phyloP scores from a whole-genome alignment of 441 rosid species.

The Francoa sonchifolia region DNA sequence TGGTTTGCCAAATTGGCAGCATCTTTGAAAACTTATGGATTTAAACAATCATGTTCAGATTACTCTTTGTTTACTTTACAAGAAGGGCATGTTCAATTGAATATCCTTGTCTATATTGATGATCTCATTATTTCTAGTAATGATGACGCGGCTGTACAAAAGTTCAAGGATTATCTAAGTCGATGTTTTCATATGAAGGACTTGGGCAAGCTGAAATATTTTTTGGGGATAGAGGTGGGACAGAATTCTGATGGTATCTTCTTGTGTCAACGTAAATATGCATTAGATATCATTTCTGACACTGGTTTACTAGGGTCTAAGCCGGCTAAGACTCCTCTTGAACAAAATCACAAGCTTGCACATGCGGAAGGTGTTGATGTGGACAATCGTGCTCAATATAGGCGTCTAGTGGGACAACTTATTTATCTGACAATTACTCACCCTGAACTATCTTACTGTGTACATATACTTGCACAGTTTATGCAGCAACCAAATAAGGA shows the following conservation, averaged over 20 bases:
- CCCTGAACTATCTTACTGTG: background rate
- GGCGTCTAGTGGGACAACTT: background rate
- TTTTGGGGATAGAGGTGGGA: conserved; percentile 15
- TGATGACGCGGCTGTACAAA: background rate
- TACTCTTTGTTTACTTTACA: conserved; percentile 1
- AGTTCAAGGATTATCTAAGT: background rate
- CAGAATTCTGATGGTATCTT: background rate
- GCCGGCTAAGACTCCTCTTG: background rate
- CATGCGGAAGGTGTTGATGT: background rate
- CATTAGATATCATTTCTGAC: background rate
- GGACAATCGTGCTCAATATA: background rate
- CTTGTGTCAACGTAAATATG: conserved; percentile 2
- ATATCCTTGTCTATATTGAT: conserved; percentile 7
- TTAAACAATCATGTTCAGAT: background rate
- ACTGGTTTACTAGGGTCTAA: background rate
- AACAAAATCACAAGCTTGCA: background rate
- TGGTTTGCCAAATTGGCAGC: conserved; percentile 2
- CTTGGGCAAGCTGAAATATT: conserved; percentile 7
- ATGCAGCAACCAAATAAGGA: background rate
- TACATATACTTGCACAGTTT: background rate
- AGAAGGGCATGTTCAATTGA: background rate
- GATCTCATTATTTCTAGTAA: background rate
- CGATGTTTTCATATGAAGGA: conserved; percentile 9
- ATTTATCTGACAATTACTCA: background rate
- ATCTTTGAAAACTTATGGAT: background rate